Evolutionary conservation across 768 basidiomycete genomes (phyloP).

Genomic region (Lactifluus rugatus): DNA sequence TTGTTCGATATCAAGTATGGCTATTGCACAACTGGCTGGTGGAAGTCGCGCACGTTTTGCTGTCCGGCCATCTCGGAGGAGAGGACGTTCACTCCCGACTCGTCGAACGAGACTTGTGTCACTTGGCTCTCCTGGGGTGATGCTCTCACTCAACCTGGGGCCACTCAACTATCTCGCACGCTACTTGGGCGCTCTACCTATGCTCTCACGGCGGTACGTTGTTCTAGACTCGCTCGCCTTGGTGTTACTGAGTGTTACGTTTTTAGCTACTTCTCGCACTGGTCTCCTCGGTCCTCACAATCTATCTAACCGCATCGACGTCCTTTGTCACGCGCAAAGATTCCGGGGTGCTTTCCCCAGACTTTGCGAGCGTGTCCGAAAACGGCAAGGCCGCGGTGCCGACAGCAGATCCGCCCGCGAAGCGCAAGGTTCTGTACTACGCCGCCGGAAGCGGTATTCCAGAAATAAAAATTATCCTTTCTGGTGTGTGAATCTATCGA

Average conservation of each 20-base stretch:
- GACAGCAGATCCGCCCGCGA: conserved; percentile 24
- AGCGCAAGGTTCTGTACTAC: conserved; percentile 76
- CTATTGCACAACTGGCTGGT: conserved; percentile 63
- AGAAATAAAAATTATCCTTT: conserved; percentile 91
- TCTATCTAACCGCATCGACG: conserved; percentile 80
- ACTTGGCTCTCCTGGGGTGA: conserved; percentile 74
- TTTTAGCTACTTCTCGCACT: conserved; percentile 64
- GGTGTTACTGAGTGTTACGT: too few relatives aligned
- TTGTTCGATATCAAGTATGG: conserved; percentile 92
- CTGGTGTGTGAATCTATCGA: conserved; percentile 38
- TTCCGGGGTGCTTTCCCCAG: conserved; percentile 53
- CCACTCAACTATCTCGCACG: conserved; percentile 30
- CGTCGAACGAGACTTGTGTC: conserved; percentile 38
- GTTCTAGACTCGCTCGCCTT: not conserved
- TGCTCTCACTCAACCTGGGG: conserved; percentile 32
- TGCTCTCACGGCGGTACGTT: conserved; percentile 66
- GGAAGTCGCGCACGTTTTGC: conserved; percentile 73
- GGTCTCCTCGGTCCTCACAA: conserved; percentile 68
- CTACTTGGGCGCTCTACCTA: conserved; percentile 60
- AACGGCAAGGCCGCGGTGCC: conserved; percentile 16
- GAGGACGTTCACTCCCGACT: conserved; percentile 2
- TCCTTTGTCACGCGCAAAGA: conserved; percentile 87
- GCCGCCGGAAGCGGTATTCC: conserved; percentile 95
- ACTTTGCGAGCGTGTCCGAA: conserved; percentile 28
- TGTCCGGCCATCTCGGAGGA: conserved; percentile 38